Percentiles rank a stretch among this genome's conserved stretches.
These are phyloP conservation scores for Coemansia sp. DNA, from an alignment of 192 early-diverging fungal genomes.

Conservation along the genomic window DNA sequence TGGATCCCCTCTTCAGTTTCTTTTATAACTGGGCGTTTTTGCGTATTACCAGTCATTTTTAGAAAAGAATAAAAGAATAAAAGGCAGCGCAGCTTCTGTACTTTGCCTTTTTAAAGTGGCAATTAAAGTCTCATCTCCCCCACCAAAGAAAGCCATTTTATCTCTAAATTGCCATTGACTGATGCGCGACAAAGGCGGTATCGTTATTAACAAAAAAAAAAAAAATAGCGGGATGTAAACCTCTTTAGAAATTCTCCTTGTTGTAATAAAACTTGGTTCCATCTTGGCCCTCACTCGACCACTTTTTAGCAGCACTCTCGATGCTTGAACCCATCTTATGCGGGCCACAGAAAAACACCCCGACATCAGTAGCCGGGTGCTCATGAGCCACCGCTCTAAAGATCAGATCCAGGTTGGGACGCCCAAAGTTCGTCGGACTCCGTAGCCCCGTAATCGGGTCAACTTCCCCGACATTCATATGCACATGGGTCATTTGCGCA, in stretches of 20 bases:
- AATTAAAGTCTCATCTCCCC: background rate
- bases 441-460: constrained; percentile 72
- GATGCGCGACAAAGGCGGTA: too few relatives aligned
- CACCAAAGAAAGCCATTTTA: too few relatives aligned
- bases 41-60: constrained; percentile 3
- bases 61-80: background rate
- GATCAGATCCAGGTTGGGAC: constrained; percentile 75
- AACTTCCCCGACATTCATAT: constrained; percentile 58
- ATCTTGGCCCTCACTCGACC: constrained; percentile 57
- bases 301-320: constrained; percentile 63
- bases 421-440: constrained; percentile 73
- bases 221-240: background rate
- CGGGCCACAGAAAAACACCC: constrained; percentile 87
- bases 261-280: constrained; percentile 76
- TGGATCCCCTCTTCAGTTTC: too few relatives aligned
- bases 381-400: constrained; percentile 61
- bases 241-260: constrained; percentile 58
- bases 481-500: constrained; percentile 57
- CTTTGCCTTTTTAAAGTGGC: background rate
- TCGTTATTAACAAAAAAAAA: background rate
- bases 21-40: too few relatives aligned
- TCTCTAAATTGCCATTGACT: too few relatives aligned
- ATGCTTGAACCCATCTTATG: constrained; percentile 64
- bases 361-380: constrained; percentile 75
- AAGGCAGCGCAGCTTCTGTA: background rate